Percentiles rank a stretch among this genome's conserved stretches.
Conservation (phyloP, 2,329 filamentous ascomycete genomes). For the Trichoderma atroviride region DNA sequence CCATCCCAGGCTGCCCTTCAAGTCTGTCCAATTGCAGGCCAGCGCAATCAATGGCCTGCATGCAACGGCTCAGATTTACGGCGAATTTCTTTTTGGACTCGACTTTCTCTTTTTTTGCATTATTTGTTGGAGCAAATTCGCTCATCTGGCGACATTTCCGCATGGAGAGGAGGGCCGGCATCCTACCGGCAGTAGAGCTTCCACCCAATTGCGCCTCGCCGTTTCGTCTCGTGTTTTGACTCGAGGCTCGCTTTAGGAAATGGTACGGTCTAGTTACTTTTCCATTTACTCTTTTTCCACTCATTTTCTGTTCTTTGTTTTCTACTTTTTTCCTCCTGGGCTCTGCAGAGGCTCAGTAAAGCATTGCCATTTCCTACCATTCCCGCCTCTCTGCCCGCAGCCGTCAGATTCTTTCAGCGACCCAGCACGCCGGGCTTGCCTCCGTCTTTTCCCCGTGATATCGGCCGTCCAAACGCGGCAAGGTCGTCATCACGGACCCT, state of each 20-base stretch:
- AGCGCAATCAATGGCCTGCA: background rate
- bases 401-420: background rate
- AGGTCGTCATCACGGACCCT: conserved; percentile 9
- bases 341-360: background rate
- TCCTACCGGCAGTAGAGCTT: background rate
- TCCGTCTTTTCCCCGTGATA: conserved; percentile 6
- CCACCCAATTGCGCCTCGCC: conserved; percentile 9
- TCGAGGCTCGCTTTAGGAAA: background rate
- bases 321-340: background rate
- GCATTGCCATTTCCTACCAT: background rate
- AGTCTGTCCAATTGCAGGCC: conserved; percentile 9
- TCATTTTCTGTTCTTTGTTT: background rate
- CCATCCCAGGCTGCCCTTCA: background rate
- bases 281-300: background rate
- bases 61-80: background rate
- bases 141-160: background rate
- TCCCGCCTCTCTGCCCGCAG: background rate
- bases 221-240: background rate
- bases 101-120: background rate
- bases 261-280: background rate
- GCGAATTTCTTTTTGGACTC: background rate
- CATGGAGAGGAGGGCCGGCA: background rate
- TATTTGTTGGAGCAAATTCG: background rate
- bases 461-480: conserved; percentile 18
- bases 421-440: background rate